Evolutionary conservation across 805 yeast genomes (phyloP), one percentile per base, ranked within the genome.

Genomic region (Saturnispora hagleri): DNA sequence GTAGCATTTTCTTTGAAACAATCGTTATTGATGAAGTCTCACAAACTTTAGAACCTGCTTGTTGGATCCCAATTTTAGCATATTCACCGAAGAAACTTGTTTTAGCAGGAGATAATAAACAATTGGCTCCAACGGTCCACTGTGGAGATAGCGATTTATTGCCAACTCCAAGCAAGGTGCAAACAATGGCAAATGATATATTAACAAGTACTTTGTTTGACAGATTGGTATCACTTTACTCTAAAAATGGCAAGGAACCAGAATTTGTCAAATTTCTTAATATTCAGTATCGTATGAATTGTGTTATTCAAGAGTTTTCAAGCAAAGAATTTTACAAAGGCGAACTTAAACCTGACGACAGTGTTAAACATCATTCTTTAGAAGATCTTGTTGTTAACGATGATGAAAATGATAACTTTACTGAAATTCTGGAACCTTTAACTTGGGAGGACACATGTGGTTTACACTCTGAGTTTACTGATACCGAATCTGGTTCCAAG

Each of bases 401-500:
- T 27, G 15, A 27, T 13, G 53, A 52, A 27, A 26, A 52, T 17
- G 20, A 15, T 6, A 20, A 26, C 15, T 34, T 31, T 5, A 24
- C 38, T 15, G 51, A 54, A 4, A 20, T 22, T 28, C 64, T 63
- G 1, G 70, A 71, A 1, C 79, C 83, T 2, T 62, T 84, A 0
- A 70, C 89, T 1, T 90, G 97, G 96, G 82, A 84, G 57, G 98
- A 93, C 60, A 93, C 98, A 0, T 93, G 96, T 17, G 96, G 89
- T 7, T 86, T 83, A 36, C 89, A 74, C 60, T 80, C 79, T 0
- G 97, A 90, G 62, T 70, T 71, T 52, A 72, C 74, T 17, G 52
- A 50, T 44, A 6, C 17, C 4, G 48, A 43, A 44, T 36, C 52
- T 20, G 50, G 74, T 0, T 87, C 96, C 0, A 84, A 84, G 60